phyloP scores from a whole-genome alignment of 805 yeast species.

The Maudiozyma saulgeensis region DNA sequence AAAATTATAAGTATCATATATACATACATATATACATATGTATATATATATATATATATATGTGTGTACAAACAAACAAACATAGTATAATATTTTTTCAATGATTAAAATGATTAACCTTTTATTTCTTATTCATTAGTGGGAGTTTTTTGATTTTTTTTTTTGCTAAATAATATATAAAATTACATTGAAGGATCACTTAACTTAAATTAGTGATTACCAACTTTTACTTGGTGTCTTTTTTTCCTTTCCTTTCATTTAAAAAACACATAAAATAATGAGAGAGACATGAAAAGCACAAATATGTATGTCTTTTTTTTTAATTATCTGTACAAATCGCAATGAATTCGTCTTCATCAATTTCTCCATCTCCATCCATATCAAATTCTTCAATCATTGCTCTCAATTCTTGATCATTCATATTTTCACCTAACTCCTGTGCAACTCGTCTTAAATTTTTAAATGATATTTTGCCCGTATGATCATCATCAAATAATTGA shows the following conservation, averaged over 20 bases:
- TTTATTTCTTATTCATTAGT: too few relatives aligned
- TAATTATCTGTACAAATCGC: slow-evolving; percentile 72
- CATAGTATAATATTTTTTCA: too few relatives aligned
- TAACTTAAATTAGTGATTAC: not conserved
- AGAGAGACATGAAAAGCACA: not conserved
- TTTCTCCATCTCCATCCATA: slow-evolving; percentile 91
- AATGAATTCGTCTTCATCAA: slow-evolving; percentile 82
- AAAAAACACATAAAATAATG: too few relatives aligned
- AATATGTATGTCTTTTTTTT: not conserved
- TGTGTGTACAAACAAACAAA: too few relatives aligned
- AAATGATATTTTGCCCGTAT: slow-evolving; percentile 75
- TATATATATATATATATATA: slow-evolving; percentile 1
- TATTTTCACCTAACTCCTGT: slow-evolving; percentile 82
- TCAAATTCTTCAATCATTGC: slow-evolving; percentile 99
- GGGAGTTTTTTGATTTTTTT: not conserved
- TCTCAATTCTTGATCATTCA: slow-evolving; percentile 83
- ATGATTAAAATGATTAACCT: too few relatives aligned
- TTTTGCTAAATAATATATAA: not conserved
- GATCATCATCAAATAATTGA: slow-evolving; percentile 77
- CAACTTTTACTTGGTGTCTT: too few relatives aligned
- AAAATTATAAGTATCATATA: slow-evolving; percentile 46
- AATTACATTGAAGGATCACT: not conserved
- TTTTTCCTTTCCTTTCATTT: too few relatives aligned
- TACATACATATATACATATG: slow-evolving; percentile 3
- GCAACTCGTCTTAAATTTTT: slow-evolving; percentile 82